Evolutionary conservation across 2,329 filamentous ascomycete genomes (phyloP), one percentile per base, ranked within the genome.

Genomic region (Teratosphaeria pseudoeucalypti): DNA sequence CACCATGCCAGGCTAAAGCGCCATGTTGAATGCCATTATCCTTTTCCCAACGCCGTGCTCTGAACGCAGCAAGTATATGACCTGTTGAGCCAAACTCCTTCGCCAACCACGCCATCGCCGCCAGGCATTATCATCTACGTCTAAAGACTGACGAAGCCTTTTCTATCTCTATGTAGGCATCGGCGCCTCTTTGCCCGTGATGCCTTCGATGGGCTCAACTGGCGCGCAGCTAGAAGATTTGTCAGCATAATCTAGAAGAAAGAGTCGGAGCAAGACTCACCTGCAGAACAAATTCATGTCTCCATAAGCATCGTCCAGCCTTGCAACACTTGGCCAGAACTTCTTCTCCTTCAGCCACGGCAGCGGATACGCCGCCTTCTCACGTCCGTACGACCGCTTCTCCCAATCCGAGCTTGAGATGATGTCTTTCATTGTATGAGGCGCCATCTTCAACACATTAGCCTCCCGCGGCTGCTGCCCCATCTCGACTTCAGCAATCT

Each of bases 251-350:
- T 53, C 6, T 43, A 39, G 14, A 52, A 3, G 39, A 19, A 7
- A n/a, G 5, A 37, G 14, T 29, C 37, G 47, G 12, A 49, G 32
- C 37, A 54, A 9, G 37, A 64, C 69, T 64, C 60, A 70, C 70
- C 90, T 95, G 80, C 92, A 96, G 82, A 96, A 96, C 62, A 96
- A 83, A 77, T 96, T 95, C 70, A 87, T 83, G 71, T 96, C 92
- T 61, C 92, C 92, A 70, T 90, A 96, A 12, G 89, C 82, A 79
- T 96, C 92, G 72, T 97, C 89, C 23, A 96, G 80, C 72, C 92
- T 82, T 6, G 88, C 90, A 14, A 96, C 90, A 39, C 80, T 86
- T 0, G 92, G 92, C 92, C 92, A 97, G 77, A 96, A 96, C 80
- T 97, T 97, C 87, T 95, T 96, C 83, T 96, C 89, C 73, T 84